Evolutionary conservation across 441 rosid genomes (phyloP).

Genomic region (Jatropha podagrica): DNA sequence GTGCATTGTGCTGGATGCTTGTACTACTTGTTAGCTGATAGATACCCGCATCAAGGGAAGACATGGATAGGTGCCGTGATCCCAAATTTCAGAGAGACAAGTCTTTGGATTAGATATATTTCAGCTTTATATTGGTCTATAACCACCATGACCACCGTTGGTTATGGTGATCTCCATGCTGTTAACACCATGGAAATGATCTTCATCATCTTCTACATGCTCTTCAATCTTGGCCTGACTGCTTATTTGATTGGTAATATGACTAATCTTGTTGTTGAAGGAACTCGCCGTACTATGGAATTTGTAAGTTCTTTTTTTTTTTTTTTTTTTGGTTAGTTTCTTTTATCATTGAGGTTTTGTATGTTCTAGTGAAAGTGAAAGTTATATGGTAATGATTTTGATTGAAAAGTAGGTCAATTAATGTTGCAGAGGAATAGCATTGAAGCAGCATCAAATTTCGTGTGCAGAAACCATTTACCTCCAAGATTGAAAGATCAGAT

Average conservation of each 20-base stretch:
- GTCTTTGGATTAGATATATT: constrained; percentile 78
- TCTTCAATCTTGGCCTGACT: constrained; percentile 84
- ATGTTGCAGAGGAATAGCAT: constrained; percentile 67
- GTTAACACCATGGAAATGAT: constrained; percentile 68
- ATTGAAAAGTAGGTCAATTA: background rate
- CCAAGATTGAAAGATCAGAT: constrained; percentile 79
- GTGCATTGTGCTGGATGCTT: constrained; percentile 85
- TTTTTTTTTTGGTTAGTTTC: too few relatives aligned
- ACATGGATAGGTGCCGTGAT: constrained; percentile 75
- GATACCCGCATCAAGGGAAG: constrained; percentile 39
- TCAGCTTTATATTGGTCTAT: constrained; percentile 92
- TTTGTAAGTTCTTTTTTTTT: constrained; percentile 49
- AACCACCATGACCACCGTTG: constrained; percentile 87
- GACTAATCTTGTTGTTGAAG: constrained; percentile 88
- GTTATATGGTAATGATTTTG: background rate
- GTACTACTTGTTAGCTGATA: constrained; percentile 64
- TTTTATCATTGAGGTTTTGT: too few relatives aligned
- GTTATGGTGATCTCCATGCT: constrained; percentile 89
- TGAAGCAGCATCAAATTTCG: constrained; percentile 69
- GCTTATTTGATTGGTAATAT: constrained; percentile 92
- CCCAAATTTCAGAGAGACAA: constrained; percentile 54
- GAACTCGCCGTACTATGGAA: constrained; percentile 64
- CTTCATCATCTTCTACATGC: constrained; percentile 78
- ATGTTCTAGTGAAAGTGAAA: background rate
- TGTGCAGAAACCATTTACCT: constrained; percentile 76